Percentiles rank a stretch among this genome's conserved stretches.
Conservation (phyloP, 345 rosid species). For the Salix dunnii region DNA sequence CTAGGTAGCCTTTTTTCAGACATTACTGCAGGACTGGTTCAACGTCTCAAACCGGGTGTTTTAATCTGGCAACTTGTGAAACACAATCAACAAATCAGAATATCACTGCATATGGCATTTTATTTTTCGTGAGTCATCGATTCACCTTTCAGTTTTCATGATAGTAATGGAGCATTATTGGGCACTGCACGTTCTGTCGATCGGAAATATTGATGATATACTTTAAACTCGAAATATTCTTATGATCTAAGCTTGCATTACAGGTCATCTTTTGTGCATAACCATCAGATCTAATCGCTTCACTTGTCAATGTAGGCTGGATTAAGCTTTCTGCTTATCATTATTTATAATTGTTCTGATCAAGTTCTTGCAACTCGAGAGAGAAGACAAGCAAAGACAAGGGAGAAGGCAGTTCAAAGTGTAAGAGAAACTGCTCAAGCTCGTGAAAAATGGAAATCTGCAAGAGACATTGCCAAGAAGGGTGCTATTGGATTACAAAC, state of each 20-base stretch:
- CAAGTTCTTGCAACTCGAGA: constrained; percentile 92
- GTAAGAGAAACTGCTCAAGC: constrained; percentile 73
- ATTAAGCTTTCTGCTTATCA: constrained; percentile 64
- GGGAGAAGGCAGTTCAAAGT: constrained; percentile 87
- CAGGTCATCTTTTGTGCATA: constrained; percentile 1
- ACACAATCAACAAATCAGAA: constrained; percentile 78
- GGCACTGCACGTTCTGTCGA: background rate
- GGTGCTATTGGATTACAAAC: constrained; percentile 64
- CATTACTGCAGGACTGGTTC: constrained; percentile 93
- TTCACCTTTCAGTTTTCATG: constrained; percentile 8
- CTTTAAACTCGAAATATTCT: background rate
- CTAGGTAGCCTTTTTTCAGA: constrained; percentile 32
- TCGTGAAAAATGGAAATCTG: constrained; percentile 84
- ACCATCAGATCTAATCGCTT: constrained; percentile 18
- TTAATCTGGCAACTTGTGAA: constrained; percentile 69
- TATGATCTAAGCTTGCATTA: background rate
- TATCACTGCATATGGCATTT: constrained; percentile 82
- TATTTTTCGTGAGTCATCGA: constrained; percentile 74
- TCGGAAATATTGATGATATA: background rate
- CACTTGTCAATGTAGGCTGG: constrained; percentile 55
- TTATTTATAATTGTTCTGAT: constrained; percentile 90
- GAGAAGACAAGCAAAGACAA: constrained; percentile 73
- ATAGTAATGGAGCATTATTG: background rate
- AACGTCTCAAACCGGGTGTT: constrained; percentile 65
- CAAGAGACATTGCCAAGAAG: constrained; percentile 83